phyloP scores from a whole-genome alignment of 2,329 filamentous ascomycete genomes.

The Cadophora sp. region DNA sequence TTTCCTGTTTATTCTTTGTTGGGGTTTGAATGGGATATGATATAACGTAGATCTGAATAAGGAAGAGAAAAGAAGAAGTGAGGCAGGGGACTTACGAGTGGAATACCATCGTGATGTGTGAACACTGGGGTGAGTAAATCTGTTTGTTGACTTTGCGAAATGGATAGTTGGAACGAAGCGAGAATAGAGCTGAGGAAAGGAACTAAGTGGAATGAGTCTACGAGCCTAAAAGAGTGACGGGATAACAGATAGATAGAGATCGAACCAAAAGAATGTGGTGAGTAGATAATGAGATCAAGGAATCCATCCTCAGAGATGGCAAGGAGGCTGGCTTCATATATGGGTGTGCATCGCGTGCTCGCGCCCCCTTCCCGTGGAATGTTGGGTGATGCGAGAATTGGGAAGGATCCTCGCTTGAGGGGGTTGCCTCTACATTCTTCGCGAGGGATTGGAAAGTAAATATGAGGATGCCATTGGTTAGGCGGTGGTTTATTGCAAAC shows the following conservation, averaged over 20 bases:
- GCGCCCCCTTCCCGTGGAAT: slow-evolving; percentile 8
- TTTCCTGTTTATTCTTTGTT: background rate
- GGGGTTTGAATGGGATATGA: background rate
- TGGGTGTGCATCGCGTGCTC: background rate
- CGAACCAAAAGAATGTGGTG: slow-evolving; percentile 17
- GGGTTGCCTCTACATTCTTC: slow-evolving; percentile 12
- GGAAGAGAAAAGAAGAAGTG: background rate
- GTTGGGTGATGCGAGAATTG: background rate
- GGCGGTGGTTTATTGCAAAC: background rate
- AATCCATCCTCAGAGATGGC: background rate
- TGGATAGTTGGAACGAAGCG: background rate
- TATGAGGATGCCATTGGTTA: background rate
- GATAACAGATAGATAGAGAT: background rate
- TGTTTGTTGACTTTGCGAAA: slow-evolving; percentile 2
- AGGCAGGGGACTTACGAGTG: background rate
- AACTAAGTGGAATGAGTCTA: background rate
- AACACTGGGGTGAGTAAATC: background rate
- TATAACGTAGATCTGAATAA: too few relatives aligned
- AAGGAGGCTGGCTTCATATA: slow-evolving; percentile 9
- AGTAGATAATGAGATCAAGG: background rate
- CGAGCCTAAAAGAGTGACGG: background rate
- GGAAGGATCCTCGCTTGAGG: slow-evolving; percentile 10
- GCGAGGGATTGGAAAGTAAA: slow-evolving; percentile 4
- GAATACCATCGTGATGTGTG: slow-evolving; percentile 4
- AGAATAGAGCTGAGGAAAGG: background rate